Evolutionary conservation across 1,139 yeast genomes (phyloP), one percentile per base, ranked within the genome.

Genomic region (Wickerhamomyces sp.): DNA sequence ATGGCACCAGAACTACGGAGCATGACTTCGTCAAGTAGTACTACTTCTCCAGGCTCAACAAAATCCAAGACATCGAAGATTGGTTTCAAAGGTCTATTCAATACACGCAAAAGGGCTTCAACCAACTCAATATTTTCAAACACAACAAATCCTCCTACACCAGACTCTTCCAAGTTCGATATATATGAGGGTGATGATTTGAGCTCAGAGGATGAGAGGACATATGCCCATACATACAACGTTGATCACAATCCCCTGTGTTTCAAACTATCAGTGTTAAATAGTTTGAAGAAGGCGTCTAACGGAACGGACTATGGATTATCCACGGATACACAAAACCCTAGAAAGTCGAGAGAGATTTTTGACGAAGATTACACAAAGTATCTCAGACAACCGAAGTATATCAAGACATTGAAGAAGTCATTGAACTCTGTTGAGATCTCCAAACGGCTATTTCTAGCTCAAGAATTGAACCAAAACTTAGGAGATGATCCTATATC

Each of bases 391-490:
- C 64, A 71, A 29, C 85, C 89, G 7, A 74, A 71, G 44, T 77
- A 81, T 53, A 62, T 78, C 35, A 74, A 70, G 51, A 61, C 71
- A 4, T 65, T 68, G 44, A 68, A 70, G 45, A 71, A 68, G 43
- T 65, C 70, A 43, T 68, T 65, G 41, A 63, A 61, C 37, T 65
- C 76, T 35, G 70, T 78, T 3, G 64, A 62, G 27, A 58, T 65
- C 31, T 64, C 80, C 44, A 74, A 74, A 48, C 66, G 82, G 43
- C 58, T 88, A 36, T 87, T 89, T 50, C 63, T 88, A 32, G 95
- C 96, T 1, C 97, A 89, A 59, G 95, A 88, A 59, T 64, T 89
- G 44, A 67, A 69, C 41, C 56, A 55, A 15, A 45, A 43, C 21
- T 32, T 29, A 7, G 28, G 21, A 2, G 40, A 43, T 13, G 40